Base-by-base conservation (phyloP, 768 basidiomycete species). In the Strobilomyces echinocephalus region DNA sequence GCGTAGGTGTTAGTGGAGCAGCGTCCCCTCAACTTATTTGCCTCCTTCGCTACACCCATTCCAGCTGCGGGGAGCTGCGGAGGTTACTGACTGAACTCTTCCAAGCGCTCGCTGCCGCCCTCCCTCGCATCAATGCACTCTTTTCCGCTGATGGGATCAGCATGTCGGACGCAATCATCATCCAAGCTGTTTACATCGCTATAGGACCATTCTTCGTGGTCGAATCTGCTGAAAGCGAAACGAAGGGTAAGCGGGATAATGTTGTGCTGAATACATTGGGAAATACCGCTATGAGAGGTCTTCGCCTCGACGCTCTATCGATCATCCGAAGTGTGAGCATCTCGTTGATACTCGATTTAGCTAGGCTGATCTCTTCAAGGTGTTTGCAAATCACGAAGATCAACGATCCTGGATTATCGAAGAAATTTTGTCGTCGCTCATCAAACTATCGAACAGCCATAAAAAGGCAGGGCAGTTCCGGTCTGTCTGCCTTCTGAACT, bases 371-470 rank as follows among this genome's bases (percentile, higher is more conserved):
- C 3, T 15, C 36, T 50, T 38, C 49, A 62, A 97, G 95, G 86
- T 95, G 31, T 98, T 97, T 61, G 90, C 91, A 12, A 88, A 87
- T 57, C 85, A 97, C 63, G 84, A 90, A 59, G 87, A 87, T 40
- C 97, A 99, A 68, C 76, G 97, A 9, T 84, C 87, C 1, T 97
- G 94, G 94, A 95, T 98, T 57, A 87, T 98, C n/a, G 95, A 98
- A 66, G 97, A 98, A 69, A 95, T 98, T 33, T 65, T 99, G 26
- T 81, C 84, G 9, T 95, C 92, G 0, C 73, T 98, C 50, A 94
- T 89, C 60, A 95, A 92, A 69, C 76, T 95, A 21, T 89, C 91
- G 3, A 90, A 93, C 62, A 83, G 85, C 18, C 97, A 92, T 67
- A 91, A 91, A 70, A 88, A 87, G 60, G 90, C 88, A 46, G 89